phyloP scores from a whole-genome alignment of 2,329 filamentous ascomycete species.

The Elsinoe necatrix region DNA sequence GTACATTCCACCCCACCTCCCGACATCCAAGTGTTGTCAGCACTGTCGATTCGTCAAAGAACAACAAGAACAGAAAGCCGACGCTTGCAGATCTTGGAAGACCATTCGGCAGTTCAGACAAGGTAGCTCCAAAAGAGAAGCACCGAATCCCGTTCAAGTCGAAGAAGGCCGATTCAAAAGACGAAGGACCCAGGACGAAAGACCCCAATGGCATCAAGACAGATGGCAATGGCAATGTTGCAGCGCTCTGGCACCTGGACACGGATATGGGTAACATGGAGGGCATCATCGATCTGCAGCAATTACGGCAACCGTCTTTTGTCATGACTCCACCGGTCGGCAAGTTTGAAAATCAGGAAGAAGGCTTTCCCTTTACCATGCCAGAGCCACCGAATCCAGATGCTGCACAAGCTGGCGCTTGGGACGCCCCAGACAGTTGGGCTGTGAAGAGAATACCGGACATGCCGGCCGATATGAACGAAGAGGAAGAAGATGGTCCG shows the following conservation, averaged over 20 bases:
- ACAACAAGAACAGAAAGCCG: conserved; percentile 19
- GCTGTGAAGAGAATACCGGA: conserved; percentile 68
- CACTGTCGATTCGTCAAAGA: conserved; percentile 18
- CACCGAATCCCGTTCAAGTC: conserved; percentile 47
- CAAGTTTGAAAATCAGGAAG: conserved; percentile 33
- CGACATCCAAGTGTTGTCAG: conserved; percentile 13
- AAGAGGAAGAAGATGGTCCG: conserved; percentile 1
- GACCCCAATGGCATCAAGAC: conserved; percentile 37
- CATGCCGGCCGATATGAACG: conserved; percentile 41
- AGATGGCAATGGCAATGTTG: conserved; percentile 24
- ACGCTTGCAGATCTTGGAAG: conserved; percentile 17
- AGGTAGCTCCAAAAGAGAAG: conserved; percentile 23
- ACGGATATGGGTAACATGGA: conserved; percentile 87
- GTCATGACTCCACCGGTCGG: conserved; percentile 58
- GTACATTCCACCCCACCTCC: conserved; percentile 27
- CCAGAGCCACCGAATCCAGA: conserved; percentile 19
- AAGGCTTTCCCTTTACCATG: conserved; percentile 33
- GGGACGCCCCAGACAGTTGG: conserved; percentile 97
- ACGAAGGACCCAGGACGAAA: conserved; percentile 35
- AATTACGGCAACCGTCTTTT: conserved; percentile 39
- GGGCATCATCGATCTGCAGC: conserved; percentile 62
- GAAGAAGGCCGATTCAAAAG: conserved; percentile 39
- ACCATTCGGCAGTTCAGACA: conserved; percentile 11
- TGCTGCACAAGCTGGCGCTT: conserved; percentile 44
- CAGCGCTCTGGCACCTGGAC: conserved; percentile 66